phyloP scores from a whole-genome alignment of 2,329 filamentous ascomycete species.

The Diplocarpon rosae region DNA sequence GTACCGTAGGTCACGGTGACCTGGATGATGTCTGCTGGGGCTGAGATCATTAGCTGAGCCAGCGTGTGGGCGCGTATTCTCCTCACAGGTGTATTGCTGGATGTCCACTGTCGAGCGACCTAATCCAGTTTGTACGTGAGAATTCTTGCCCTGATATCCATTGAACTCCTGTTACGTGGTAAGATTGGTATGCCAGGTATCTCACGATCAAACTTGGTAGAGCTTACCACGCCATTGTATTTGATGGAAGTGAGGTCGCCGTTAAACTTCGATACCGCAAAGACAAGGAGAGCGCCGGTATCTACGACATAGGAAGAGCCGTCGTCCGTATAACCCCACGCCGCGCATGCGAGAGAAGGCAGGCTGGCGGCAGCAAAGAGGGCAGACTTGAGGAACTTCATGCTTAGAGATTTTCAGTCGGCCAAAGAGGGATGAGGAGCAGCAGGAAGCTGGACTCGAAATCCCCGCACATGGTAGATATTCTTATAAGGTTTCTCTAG shows the following conservation, averaged over 20 bases:
- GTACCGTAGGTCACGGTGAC: conserved; percentile 28
- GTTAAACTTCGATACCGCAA: conserved; percentile 28
- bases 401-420: background rate
- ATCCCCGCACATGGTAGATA: no score
- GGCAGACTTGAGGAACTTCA: conserved; percentile 6
- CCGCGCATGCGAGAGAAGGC: conserved; percentile 25
- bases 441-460: no score
- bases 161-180: background rate
- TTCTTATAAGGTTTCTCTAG: no score
- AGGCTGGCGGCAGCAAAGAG: conserved; percentile 4
- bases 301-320: conserved; percentile 32
- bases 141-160: conserved; percentile 8
- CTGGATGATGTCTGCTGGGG: conserved; percentile 27
- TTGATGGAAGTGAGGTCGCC: conserved; percentile 29
- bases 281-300: conserved; percentile 26
- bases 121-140: conserved; percentile 31
- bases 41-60: background rate
- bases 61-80: background rate
- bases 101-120: conserved; percentile 42
- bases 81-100: conserved; percentile 3
- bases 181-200: background rate
- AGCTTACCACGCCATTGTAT: conserved; percentile 23
- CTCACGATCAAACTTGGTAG: no score
- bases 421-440: no score
- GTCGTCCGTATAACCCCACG: conserved; percentile 31